phyloP scores from a whole-genome alignment of 139 green algal species.

The Picochlorum sp. region DNA sequence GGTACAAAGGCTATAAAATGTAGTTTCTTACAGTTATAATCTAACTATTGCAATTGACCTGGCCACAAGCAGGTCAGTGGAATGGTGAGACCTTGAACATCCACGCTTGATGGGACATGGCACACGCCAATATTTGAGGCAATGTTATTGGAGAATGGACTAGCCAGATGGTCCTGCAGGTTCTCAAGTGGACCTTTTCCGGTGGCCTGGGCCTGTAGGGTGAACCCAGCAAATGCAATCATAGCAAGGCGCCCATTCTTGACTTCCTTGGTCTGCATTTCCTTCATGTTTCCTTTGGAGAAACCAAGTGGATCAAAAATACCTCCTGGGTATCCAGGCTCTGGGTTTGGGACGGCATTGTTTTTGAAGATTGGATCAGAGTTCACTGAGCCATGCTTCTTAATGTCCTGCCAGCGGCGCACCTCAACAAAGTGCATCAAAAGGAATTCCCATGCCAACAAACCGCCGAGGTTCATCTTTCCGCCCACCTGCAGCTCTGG shows the following conservation, averaged over 20 bases:
- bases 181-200: slow-evolving; percentile 44
- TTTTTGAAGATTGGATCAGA: slow-evolving; percentile 50
- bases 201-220: slow-evolving; percentile 30
- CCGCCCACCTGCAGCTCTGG: background rate
- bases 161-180: slow-evolving; percentile 49
- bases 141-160: slow-evolving; percentile 62
- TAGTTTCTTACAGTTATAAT: background rate
- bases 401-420: slow-evolving; percentile 39
- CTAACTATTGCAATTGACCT: slow-evolving; percentile 19
- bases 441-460: slow-evolving; percentile 43
- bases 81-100: slow-evolving; percentile 60
- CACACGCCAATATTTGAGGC: slow-evolving; percentile 61
- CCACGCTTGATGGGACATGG: slow-evolving; percentile 38
- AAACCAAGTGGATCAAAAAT: slow-evolving; percentile 53
- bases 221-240: slow-evolving; percentile 36
- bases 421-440: slow-evolving; percentile 54
- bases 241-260: slow-evolving; percentile 47
- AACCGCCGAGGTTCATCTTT: slow-evolving; percentile 24
- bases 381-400: slow-evolving; percentile 39
- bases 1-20: background rate
- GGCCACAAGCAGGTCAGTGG: slow-evolving; percentile 64
- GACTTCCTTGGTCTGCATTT: slow-evolving; percentile 41
- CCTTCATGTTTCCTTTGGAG: slow-evolving; percentile 19
- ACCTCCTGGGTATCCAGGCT: slow-evolving; percentile 53
- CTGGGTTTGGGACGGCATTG: slow-evolving; percentile 26